These are phyloP conservation scores for Penicillium sp. DNA, from an alignment of 2,329 filamentous ascomycete genomes.

Conservation along the genomic window DNA sequence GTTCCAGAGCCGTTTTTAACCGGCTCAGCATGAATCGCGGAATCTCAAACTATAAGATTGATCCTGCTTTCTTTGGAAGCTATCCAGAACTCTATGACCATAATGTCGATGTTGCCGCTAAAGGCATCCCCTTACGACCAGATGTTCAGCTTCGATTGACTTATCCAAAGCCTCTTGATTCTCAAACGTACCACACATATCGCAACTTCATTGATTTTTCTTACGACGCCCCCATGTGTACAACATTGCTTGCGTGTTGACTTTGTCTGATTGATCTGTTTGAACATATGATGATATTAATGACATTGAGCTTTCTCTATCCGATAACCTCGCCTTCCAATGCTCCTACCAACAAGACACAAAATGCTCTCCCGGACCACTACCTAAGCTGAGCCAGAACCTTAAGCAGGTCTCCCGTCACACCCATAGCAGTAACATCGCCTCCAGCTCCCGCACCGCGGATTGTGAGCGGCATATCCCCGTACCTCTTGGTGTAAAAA, in stretches of 20 bases:
- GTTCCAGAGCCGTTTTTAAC: background rate
- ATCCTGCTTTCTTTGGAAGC: background rate
- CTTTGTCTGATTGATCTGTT: background rate
- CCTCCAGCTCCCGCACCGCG: constrained; percentile 93
- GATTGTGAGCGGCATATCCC: constrained; percentile 83
- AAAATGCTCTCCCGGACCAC: background rate
- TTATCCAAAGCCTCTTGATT: background rate
- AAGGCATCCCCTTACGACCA: background rate
- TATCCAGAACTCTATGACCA: background rate
- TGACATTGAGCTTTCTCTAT: background rate
- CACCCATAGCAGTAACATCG: constrained; percentile 96
- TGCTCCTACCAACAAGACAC: background rate
- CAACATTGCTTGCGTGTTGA: background rate
- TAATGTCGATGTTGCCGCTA: background rate
- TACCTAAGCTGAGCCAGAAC: constrained; percentile 44
- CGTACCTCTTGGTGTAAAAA: constrained; percentile 96
- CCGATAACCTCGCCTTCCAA: background rate
- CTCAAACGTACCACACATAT: background rate
- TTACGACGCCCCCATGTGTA: background rate
- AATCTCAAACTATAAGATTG: background rate
- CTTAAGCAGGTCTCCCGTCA: constrained; percentile 87
- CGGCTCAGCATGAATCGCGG: background rate
- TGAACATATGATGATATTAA: background rate
- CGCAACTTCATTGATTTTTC: background rate
- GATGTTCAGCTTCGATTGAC: background rate